These are phyloP conservation scores for Phaseolus coccineus DNA, from an alignment of 331 rosid species.

Conservation along the genomic window DNA sequence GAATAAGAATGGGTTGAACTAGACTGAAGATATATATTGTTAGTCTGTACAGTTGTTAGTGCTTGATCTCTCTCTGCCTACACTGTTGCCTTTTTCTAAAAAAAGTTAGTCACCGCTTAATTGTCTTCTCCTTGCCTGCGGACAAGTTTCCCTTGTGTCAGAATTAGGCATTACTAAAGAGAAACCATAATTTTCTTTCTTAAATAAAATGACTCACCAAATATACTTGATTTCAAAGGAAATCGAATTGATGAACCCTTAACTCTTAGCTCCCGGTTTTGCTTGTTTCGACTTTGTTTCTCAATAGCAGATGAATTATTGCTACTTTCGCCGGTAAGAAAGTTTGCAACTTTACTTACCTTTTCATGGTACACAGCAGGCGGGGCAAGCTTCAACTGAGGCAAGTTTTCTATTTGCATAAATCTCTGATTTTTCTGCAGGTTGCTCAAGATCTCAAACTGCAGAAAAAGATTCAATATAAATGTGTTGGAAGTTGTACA, in stretches of 20 bases:
- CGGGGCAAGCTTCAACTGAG: constrained; percentile 90
- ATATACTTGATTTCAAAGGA: constrained; percentile 78
- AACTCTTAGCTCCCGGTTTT: constrained; percentile 72
- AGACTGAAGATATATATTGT: constrained; percentile 43
- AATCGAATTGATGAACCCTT: constrained; percentile 82
- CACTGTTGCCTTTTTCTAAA: not conserved
- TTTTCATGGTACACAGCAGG: constrained; percentile 97
- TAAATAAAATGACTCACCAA: constrained; percentile 61
- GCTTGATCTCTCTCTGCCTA: constrained; percentile 43
- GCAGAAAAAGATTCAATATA: constrained; percentile 55
- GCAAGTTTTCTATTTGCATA: constrained; percentile 79
- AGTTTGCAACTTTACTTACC: constrained; percentile 67
- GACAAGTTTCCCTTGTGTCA: constrained; percentile 37
- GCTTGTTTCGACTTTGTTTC: constrained; percentile 66
- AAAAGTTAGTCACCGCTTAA: constrained; percentile 57
- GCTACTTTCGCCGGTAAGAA: constrained; percentile 75
- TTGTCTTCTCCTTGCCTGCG: constrained; percentile 77
- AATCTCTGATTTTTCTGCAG: constrained; percentile 73
- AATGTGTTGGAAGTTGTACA: constrained; percentile 24
- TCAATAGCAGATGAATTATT: constrained; percentile 48
- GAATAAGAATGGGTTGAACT: constrained; percentile 36
- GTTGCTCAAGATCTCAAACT: constrained; percentile 90
- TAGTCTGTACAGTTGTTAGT: constrained; percentile 55
- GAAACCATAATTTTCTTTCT: constrained; percentile 21
- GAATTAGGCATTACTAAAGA: constrained; percentile 36